Evolutionary conservation across 208 protist species (phyloP).

Genomic region (Naegleria fowleri): DNA sequence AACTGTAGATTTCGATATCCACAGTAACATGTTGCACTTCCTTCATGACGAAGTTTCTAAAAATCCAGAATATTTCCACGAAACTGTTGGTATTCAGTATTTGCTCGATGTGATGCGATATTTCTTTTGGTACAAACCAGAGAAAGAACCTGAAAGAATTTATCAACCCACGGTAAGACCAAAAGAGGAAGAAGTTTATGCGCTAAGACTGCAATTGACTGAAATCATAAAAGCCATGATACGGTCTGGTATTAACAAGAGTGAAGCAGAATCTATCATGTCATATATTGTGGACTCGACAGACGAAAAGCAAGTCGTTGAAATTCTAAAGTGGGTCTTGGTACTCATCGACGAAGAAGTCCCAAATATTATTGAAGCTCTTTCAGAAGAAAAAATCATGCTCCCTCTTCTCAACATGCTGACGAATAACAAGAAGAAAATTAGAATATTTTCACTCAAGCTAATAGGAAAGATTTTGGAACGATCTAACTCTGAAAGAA

Average conservation of each 20-base stretch:
- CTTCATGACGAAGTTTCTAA: not conserved
- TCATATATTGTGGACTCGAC: not conserved
- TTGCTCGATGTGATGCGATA: not conserved
- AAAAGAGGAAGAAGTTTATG: not conserved
- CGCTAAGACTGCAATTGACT: not conserved
- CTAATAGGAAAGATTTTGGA: constrained; percentile 13
- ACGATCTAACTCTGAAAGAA: not conserved
- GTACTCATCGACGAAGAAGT: not conserved
- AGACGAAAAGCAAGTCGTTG: constrained; percentile 9
- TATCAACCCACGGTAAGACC: not conserved
- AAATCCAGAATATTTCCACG: constrained; percentile 23
- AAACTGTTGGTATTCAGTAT: constrained; percentile 20
- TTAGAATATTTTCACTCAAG: constrained; percentile 1
- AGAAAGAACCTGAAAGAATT: not conserved
- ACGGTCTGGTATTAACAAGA: not conserved
- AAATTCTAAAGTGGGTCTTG: constrained; percentile 12
- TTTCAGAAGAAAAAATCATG: not conserved
- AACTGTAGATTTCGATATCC: not conserved
- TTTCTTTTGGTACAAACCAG: constrained; percentile 5
- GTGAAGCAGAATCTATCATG: not conserved
- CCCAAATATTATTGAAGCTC: not conserved
- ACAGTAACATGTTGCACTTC: not conserved
- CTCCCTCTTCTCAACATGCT: not conserved
- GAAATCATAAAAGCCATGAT: not conserved
- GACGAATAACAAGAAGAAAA: not conserved